Evolutionary conservation across 1,139 yeast genomes (phyloP).

Genomic region (Sugiyamaella pinicola): DNA sequence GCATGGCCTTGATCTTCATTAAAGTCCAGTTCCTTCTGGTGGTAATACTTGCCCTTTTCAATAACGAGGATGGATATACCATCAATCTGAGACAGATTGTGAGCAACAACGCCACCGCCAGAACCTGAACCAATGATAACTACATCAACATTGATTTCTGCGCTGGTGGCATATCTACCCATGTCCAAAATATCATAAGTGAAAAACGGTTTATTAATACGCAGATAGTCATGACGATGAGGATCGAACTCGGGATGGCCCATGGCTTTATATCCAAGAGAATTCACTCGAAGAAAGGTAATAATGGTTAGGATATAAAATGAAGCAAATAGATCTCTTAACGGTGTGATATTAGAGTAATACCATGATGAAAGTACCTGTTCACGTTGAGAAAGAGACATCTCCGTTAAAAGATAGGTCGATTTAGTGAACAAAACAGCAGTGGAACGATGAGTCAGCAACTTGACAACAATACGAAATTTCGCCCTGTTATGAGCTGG

Average conservation of each 20-base stretch:
- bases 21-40: conserved; percentile 46
- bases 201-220: conserved; percentile 19
- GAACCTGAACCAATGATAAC: conserved; percentile 60
- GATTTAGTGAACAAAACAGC: conserved; percentile 35
- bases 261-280: conserved; percentile 28
- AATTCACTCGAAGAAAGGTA: conserved; percentile 26
- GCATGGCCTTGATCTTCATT: conserved; percentile 47
- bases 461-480: conserved; percentile 29
- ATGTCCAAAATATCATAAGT: conserved; percentile 26
- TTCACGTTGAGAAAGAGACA: conserved; percentile 31
- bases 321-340: conserved; percentile 31
- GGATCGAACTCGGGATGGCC: conserved; percentile 35
- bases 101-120: conserved; percentile 63
- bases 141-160: conserved; percentile 43
- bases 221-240: conserved; percentile 14
- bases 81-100: conserved; percentile 47
- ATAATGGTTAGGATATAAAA: conserved; percentile 23
- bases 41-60: conserved; percentile 56
- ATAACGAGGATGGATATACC: conserved; percentile 53
- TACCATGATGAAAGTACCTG: conserved; percentile 30
- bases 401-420: conserved; percentile 33
- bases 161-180: conserved; percentile 27
- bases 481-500: conserved; percentile 21
- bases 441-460: conserved; percentile 31
- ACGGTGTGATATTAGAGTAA: conserved; percentile 27